Percentiles rank a stretch among this genome's conserved stretches.
These are phyloP conservation scores for Starmerella floricola DNA, from an alignment of 805 yeast species.

Conservation along the genomic window DNA sequence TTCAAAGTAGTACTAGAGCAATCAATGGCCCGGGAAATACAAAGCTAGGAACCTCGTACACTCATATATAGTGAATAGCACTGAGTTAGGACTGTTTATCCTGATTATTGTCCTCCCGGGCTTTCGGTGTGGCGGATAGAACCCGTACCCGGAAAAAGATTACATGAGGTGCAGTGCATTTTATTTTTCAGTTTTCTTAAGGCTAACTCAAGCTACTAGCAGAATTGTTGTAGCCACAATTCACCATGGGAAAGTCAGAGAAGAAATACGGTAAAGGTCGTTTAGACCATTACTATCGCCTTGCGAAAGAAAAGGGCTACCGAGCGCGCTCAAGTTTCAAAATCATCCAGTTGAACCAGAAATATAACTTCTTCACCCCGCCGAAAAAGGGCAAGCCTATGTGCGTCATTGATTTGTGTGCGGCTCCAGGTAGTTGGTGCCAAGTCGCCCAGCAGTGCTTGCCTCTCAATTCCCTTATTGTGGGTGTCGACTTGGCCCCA, in stretches of 20 bases:
- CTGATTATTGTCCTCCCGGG: too few relatives aligned
- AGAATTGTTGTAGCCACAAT: background rate
- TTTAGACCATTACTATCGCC: constrained; percentile 89
- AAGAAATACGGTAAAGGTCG: constrained; percentile 98
- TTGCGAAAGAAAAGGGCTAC: constrained; percentile 96
- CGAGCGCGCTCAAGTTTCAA: constrained; percentile 98
- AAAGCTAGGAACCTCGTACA: too few relatives aligned
- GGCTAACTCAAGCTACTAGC: background rate
- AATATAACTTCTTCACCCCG: constrained; percentile 88
- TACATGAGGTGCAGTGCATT: constrained; percentile 1
- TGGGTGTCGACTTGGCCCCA: constrained; percentile 98
- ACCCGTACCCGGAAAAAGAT: constrained; percentile 12
- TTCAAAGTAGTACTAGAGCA: too few relatives aligned
- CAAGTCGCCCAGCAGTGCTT: constrained; percentile 92
- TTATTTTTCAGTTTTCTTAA: background rate
- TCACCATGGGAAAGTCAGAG: constrained; percentile 73
- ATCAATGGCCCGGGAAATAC: too few relatives aligned
- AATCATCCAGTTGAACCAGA: constrained; percentile 86
- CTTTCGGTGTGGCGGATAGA: background rate
- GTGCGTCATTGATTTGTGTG: constrained; percentile 95
- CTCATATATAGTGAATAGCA: too few relatives aligned
- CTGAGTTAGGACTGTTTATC: too few relatives aligned
- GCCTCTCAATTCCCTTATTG: constrained; percentile 83
- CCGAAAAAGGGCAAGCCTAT: constrained; percentile 52
- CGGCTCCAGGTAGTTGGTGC: constrained; percentile 99